These are phyloP conservation scores for Salix arbutifolia DNA, from an alignment of 345 rosid genomes.

Conservation along the genomic window DNA sequence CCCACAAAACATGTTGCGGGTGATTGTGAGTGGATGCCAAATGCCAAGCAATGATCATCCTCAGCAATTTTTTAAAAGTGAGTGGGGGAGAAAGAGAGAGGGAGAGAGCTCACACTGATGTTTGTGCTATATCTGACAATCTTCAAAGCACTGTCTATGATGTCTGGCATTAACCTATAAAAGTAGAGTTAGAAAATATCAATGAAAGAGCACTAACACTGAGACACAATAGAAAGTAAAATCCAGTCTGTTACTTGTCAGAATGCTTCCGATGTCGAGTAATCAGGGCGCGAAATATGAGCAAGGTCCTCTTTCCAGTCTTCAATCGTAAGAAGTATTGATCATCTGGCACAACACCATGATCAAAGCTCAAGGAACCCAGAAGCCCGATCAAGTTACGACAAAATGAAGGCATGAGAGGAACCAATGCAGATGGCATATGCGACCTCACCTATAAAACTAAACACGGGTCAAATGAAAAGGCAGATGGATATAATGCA, in stretches of 20 bases:
- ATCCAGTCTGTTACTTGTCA: conserved; percentile 51
- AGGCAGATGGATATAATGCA: conserved; percentile 20
- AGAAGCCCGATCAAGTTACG: conserved; percentile 52
- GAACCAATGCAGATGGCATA: conserved; percentile 68
- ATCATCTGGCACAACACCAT: conserved; percentile 34
- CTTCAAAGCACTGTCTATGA: conserved; percentile 54
- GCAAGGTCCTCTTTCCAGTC: conserved; percentile 75
- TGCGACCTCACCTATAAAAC: conserved; percentile 67
- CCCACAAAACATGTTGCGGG: neutral
- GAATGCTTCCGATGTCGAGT: conserved; percentile 80
- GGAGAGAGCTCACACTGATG: conserved; percentile 47
- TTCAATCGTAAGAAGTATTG: conserved; percentile 50
- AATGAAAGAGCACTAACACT: neutral
- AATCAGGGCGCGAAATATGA: conserved; percentile 59
- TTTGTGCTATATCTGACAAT: conserved; percentile 51
- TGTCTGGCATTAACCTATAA: conserved; percentile 71
- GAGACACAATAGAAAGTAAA: neutral
- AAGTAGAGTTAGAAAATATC: neutral
- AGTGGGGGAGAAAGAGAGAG: neutral
- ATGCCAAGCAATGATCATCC: conserved; percentile 11
- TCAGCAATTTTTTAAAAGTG: neutral
- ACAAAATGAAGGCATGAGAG: conserved; percentile 54
- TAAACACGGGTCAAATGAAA: conserved; percentile 27
- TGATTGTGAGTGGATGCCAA: neutral
- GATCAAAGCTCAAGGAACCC: conserved; percentile 56